Evolutionary conservation across 352 stramenopile species (phyloP).

Genomic region (Poterioochromonas sp.): DNA sequence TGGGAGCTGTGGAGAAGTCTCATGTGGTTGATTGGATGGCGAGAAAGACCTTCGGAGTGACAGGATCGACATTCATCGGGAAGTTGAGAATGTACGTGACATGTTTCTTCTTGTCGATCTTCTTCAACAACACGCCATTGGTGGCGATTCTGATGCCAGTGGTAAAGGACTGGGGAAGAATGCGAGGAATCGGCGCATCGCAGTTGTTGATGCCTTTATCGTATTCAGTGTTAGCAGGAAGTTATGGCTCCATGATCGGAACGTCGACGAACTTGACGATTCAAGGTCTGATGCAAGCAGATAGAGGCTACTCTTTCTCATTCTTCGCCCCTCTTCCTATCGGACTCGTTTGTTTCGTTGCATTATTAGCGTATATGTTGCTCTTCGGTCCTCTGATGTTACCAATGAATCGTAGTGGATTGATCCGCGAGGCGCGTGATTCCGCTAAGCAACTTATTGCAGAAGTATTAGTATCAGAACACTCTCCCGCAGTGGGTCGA

Average conservation of each 20-base stretch:
- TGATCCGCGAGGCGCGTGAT: constrained; percentile 45
- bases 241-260: constrained; percentile 44
- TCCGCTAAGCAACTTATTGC: constrained; percentile 43
- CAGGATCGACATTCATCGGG: constrained; percentile 26
- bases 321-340: constrained; percentile 46
- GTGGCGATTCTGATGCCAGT: constrained; percentile 46
- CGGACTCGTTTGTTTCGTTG: constrained; percentile 33
- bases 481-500: background rate
- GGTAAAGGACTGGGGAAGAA: constrained; percentile 45
- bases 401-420: constrained; percentile 37
- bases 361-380: constrained; percentile 44
- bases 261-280: constrained; percentile 50
- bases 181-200: constrained; percentile 41
- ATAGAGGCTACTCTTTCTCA: constrained; percentile 36
- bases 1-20: constrained; percentile 45
- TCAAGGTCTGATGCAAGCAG: constrained; percentile 40
- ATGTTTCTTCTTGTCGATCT: constrained; percentile 42
- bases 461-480: constrained; percentile 37
- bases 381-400: constrained; percentile 37
- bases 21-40: constrained; percentile 41
- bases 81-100: constrained; percentile 39
- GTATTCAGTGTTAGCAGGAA: constrained; percentile 40
- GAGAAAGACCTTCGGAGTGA: constrained; percentile 39
- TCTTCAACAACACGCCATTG: constrained; percentile 49
- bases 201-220: constrained; percentile 45